Evolutionary conservation across 768 basidiomycete species (phyloP).

Genomic region (Suillus decipiens): DNA sequence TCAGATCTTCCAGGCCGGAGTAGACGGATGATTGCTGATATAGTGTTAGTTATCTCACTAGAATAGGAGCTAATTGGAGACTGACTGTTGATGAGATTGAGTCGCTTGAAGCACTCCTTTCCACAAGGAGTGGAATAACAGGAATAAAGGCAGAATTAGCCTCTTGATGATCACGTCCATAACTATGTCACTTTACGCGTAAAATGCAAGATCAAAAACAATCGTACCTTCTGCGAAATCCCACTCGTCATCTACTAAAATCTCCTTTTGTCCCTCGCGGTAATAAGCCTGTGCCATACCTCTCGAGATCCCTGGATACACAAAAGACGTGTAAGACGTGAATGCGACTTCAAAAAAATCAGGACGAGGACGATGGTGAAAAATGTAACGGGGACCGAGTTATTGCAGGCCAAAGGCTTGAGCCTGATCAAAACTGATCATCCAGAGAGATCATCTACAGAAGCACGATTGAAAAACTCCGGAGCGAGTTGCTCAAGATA

Average conservation of each 20-base stretch:
- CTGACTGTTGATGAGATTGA: constrained; percentile 13
- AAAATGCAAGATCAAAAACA: background rate
- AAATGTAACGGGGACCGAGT: background rate
- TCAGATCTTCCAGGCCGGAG: constrained; percentile 18
- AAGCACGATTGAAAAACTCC: constrained; percentile 3
- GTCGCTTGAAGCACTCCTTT: constrained; percentile 9
- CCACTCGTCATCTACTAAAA: background rate
- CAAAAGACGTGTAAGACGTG: background rate
- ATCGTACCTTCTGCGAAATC: background rate
- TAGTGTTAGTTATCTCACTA: background rate
- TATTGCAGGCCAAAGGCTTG: background rate
- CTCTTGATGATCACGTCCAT: constrained; percentile 1
- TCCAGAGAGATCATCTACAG: constrained; percentile 1
- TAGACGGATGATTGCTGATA: constrained; percentile 15
- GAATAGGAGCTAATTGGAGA: background rate
- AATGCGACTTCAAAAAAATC: background rate
- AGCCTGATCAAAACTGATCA: background rate
- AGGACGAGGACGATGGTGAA: background rate
- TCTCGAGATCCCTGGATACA: background rate
- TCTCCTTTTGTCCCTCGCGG: constrained; percentile 1
- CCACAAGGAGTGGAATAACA: background rate
- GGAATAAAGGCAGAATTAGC: background rate
- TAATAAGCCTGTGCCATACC: background rate
- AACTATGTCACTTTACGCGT: background rate
- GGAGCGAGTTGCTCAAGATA: background rate